Evolutionary conservation across 2,329 filamentous ascomycete species (phyloP).

Genomic region (Phialocephala subalpina): DNA sequence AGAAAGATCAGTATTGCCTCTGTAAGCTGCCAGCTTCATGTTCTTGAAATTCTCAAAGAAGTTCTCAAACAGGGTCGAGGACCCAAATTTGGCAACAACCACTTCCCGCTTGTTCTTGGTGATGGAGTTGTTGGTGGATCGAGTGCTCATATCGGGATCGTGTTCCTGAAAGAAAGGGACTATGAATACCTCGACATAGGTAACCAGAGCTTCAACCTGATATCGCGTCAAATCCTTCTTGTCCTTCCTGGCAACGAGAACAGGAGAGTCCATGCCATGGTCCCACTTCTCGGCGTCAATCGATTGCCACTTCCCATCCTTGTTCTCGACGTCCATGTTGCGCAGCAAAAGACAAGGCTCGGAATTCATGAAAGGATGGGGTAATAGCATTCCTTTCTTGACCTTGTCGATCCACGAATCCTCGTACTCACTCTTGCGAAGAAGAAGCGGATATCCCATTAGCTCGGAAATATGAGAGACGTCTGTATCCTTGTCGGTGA

Average conservation of each 20-base stretch:
- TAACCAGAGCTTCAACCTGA: background rate
- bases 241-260: background rate
- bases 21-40: background rate
- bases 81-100: background rate
- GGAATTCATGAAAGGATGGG: background rate
- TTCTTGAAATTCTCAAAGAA: conserved; percentile 9
- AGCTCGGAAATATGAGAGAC: conserved; percentile 8
- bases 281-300: background rate
- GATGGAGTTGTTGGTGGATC: background rate
- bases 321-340: background rate
- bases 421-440: background rate
- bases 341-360: background rate
- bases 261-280: background rate
- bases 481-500: background rate
- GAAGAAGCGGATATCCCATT: background rate
- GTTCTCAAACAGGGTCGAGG: background rate
- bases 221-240: background rate
- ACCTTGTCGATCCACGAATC: background rate
- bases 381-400: background rate
- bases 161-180: too few relatives aligned
- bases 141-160: background rate
- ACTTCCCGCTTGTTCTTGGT: background rate
- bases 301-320: background rate
- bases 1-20: background rate
- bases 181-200: background rate